Evolutionary conservation across 164 flowering plant genomes (phyloP).

Genomic region (Dillenia suffruticosa): DNA sequence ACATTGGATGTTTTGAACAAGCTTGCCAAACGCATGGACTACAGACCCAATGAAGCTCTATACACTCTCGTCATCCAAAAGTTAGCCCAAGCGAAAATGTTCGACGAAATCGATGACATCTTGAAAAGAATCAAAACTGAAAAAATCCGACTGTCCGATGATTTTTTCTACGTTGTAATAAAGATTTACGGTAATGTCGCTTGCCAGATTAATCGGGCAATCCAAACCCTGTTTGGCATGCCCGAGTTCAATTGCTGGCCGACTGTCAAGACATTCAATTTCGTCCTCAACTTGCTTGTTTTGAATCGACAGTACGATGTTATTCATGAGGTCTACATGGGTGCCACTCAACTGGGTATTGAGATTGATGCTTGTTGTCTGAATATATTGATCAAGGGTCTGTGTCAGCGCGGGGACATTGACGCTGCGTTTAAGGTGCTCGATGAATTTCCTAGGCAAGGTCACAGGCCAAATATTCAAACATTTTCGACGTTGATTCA

Average conservation of each 20-base stretch:
- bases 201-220: slow-evolving; percentile 42
- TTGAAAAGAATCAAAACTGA: slow-evolving; percentile 41
- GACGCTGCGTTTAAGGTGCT: slow-evolving; percentile 68
- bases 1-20: slow-evolving; percentile 32
- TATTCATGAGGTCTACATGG: slow-evolving; percentile 54
- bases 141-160: slow-evolving; percentile 51
- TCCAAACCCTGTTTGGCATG: slow-evolving; percentile 65
- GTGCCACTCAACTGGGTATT: slow-evolving; percentile 55
- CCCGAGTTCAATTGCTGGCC: slow-evolving; percentile 70
- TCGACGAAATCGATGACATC: slow-evolving; percentile 52
- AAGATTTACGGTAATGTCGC: slow-evolving; percentile 57
- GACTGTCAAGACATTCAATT: slow-evolving; percentile 53
- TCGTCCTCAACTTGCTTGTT: slow-evolving; percentile 74
- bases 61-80: slow-evolving; percentile 44
- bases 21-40: slow-evolving; percentile 64
- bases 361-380: slow-evolving; percentile 71
- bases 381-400: slow-evolving; percentile 75
- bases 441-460: slow-evolving; percentile 72
- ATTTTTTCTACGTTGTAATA: slow-evolving; percentile 59
- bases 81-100: slow-evolving; percentile 47
- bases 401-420: slow-evolving; percentile 55
- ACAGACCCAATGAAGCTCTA: slow-evolving; percentile 71
- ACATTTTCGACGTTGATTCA: slow-evolving; percentile 81
- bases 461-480: slow-evolving; percentile 49
- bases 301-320: slow-evolving; percentile 43